Evolutionary conservation across 176 grass and related monocot genomes (phyloP).

Genomic region (Rhynchospora tenuis): DNA sequence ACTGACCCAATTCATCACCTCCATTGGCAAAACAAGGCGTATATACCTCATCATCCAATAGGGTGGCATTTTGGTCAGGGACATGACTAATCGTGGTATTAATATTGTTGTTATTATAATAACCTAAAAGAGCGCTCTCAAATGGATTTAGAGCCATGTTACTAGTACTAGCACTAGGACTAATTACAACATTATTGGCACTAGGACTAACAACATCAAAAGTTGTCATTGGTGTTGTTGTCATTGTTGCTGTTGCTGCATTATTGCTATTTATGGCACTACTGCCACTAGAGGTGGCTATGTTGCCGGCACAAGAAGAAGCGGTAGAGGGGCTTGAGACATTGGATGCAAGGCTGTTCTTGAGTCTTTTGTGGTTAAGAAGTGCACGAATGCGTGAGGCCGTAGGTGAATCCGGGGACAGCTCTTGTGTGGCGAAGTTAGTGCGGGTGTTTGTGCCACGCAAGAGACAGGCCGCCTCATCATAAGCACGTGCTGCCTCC

Average conservation of each 20-base stretch:
- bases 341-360: conserved; percentile 27
- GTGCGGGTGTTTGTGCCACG: conserved; percentile 79
- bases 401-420: conserved; percentile 52
- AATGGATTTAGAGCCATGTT: neutral
- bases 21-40: conserved; percentile 32
- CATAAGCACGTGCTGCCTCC: conserved; percentile 59
- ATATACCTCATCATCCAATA: conserved; percentile 43
- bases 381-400: conserved; percentile 58
- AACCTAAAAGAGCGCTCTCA: neutral
- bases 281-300: conserved; percentile 7
- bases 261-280: conserved; percentile 5
- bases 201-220: conserved; percentile 11
- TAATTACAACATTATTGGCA: neutral
- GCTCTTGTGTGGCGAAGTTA: conserved; percentile 48
- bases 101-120: neutral
- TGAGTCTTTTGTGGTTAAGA: conserved; percentile 81
- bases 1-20: conserved; percentile 4
- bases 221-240: conserved; percentile 6
- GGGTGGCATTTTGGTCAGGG: conserved; percentile 13
- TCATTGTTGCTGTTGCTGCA: neutral
- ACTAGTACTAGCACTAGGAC: conserved; percentile 6
- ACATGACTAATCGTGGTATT: conserved; percentile 10
- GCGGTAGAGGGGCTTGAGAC: conserved; percentile 24
- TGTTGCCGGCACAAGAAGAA: neutral
- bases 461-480: conserved; percentile 76